phyloP scores from a whole-genome alignment of 768 basidiomycete species.

The Mycena indigotica region DNA sequence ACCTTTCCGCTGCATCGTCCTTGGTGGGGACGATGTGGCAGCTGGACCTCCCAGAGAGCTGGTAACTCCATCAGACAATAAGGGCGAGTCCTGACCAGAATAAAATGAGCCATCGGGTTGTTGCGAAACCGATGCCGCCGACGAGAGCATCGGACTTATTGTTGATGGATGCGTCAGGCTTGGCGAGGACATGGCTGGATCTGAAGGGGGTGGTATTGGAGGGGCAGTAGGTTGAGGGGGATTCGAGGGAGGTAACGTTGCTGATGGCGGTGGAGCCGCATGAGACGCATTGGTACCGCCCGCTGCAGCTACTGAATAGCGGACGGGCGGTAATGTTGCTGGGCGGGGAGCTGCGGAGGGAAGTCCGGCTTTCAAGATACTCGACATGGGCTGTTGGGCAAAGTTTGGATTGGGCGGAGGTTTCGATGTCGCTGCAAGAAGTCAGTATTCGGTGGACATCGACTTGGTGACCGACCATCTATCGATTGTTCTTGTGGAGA shows the following conservation, averaged over 20 bases:
- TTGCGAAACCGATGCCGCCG: slow-evolving; percentile 67
- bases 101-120: slow-evolving; percentile 71
- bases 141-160: slow-evolving; percentile 81
- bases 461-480: no score
- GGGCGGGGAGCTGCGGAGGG: slow-evolving; percentile 56
- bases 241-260: slow-evolving; percentile 32
- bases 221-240: slow-evolving; percentile 41
- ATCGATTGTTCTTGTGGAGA: slow-evolving; percentile 61
- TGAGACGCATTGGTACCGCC: slow-evolving; percentile 53
- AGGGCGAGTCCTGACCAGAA: slow-evolving; percentile 72
- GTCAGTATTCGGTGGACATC: no score
- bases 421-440: slow-evolving; percentile 48
- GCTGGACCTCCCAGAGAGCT: slow-evolving; percentile 46
- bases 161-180: slow-evolving; percentile 85
- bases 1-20: slow-evolving; percentile 52
- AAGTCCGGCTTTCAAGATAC: slow-evolving; percentile 76
- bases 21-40: slow-evolving; percentile 64
- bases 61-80: slow-evolving; percentile 65
- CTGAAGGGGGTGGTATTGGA: slow-evolving; percentile 41
- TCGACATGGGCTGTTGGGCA: slow-evolving; percentile 72
- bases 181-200: slow-evolving; percentile 61
- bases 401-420: slow-evolving; percentile 83
- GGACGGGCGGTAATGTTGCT: slow-evolving; percentile 72
- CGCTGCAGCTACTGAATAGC: slow-evolving; percentile 85
- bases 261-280: slow-evolving; percentile 31